These are phyloP conservation scores for Nemania diffusa DNA, from an alignment of 2,329 filamentous ascomycete species.

Conservation along the genomic window DNA sequence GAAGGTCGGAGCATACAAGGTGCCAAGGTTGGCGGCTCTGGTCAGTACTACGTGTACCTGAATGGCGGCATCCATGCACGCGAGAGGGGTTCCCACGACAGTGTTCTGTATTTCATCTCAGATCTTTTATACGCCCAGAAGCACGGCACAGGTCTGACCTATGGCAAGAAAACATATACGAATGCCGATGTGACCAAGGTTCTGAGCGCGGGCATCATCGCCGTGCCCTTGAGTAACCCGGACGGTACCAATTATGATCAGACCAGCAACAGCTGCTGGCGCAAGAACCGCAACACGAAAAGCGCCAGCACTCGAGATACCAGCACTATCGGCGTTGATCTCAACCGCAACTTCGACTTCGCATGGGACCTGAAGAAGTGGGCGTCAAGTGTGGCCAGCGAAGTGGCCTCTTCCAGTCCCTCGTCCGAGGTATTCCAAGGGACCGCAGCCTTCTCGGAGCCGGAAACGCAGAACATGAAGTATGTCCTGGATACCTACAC, in stretches of 20 bases:
- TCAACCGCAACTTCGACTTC: conserved; percentile 69
- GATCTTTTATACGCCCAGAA: conserved; percentile 66
- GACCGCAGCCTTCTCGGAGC: conserved; percentile 62
- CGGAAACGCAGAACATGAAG: conserved; percentile 65
- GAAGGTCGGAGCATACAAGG: conserved; percentile 53
- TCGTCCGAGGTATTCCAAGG: conserved; percentile 62
- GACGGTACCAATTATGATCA: conserved; percentile 66
- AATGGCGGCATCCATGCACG: conserved; percentile 66
- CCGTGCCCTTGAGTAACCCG: conserved; percentile 64
- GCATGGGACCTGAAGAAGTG: conserved; percentile 65
- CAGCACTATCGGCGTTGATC: conserved; percentile 58
- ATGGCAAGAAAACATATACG: conserved; percentile 63
- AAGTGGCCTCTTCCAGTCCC: conserved; percentile 56
- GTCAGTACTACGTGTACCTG: conserved; percentile 61
- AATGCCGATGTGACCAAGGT: conserved; percentile 62
- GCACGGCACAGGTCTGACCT: conserved; percentile 60
- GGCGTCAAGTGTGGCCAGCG: conserved; percentile 51
- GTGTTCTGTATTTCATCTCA: conserved; percentile 66
- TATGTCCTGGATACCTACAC: conserved; percentile 62
- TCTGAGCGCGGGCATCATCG: conserved; percentile 63
- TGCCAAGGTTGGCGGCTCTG: conserved; percentile 56
- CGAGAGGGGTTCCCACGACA: conserved; percentile 67
- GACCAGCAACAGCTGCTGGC: conserved; percentile 61
- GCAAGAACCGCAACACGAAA: conserved; percentile 64
- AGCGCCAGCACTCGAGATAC: conserved; percentile 48